Conservation (phyloP, 192 early-diverging fungal species). For the Linnemannia hyalina region DNA sequence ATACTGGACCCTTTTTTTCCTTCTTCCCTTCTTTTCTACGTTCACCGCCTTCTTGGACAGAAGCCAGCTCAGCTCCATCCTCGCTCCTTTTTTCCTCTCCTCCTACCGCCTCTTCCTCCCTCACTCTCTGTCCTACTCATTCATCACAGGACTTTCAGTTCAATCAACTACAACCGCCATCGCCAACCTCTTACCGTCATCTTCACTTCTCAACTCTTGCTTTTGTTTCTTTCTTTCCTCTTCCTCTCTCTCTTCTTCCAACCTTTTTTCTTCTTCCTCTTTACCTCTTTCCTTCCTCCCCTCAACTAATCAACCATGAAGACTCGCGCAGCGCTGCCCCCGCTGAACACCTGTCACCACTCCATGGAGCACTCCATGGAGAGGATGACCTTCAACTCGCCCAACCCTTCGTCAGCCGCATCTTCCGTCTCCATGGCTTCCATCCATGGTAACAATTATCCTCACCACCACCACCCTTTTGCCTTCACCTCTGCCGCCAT, state of each 20-base stretch:
- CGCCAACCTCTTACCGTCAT: too few relatives aligned
- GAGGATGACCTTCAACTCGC: constrained; percentile 28
- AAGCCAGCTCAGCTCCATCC: neutral
- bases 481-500: neutral
- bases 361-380: constrained; percentile 48
- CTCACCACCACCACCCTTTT: neutral
- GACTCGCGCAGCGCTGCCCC: constrained; percentile 23
- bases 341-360: constrained; percentile 37
- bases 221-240: too few relatives aligned
- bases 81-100: neutral
- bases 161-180: neutral
- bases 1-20: neutral
- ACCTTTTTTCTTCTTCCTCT: neutral
- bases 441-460: constrained; percentile 9
- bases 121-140: neutral
- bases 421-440: constrained; percentile 22
- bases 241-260: neutral
- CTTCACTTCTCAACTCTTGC: too few relatives aligned
- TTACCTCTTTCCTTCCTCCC: neutral
- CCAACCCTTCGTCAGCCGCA: constrained; percentile 24
- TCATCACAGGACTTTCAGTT: neutral
- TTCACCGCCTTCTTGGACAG: neutral
- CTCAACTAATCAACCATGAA: constrained; percentile 20
- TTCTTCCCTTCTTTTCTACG: neutral
- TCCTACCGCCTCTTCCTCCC: neutral